These are phyloP conservation scores for Neurospora crassa DNA, from an alignment of 2,329 filamentous ascomycete genomes.

Conservation along the genomic window DNA sequence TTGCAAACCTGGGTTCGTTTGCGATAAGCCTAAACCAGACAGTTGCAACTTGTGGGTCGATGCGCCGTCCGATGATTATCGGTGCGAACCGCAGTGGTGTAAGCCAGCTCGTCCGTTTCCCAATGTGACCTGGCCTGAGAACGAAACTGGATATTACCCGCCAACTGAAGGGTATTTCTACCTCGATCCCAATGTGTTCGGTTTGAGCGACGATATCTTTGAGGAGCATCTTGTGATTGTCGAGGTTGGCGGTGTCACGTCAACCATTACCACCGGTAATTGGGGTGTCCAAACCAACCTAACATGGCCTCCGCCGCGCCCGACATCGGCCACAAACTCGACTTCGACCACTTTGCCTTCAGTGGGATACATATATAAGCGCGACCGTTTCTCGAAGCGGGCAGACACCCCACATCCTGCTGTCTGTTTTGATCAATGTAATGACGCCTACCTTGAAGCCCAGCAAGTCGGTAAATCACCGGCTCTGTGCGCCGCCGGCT, in stretches of 20 bases:
- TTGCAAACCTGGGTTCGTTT: constrained; percentile 42
- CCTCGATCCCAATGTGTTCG: constrained; percentile 52
- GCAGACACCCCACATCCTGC: too few species aligned
- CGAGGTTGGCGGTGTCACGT: constrained; percentile 27
- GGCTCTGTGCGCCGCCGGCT: not conserved
- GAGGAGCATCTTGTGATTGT: constrained; percentile 29
- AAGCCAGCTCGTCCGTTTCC: constrained; percentile 29
- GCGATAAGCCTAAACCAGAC: constrained; percentile 38
- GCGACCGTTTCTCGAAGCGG: too few species aligned
- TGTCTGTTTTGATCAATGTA: too few species aligned
- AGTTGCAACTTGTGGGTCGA: constrained; percentile 43
- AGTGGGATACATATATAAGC: not conserved
- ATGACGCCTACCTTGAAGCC: not conserved
- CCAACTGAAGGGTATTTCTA: constrained; percentile 51
- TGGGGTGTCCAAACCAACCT: constrained; percentile 42
- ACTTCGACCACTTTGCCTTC: constrained; percentile 7
- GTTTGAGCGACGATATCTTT: constrained; percentile 54
- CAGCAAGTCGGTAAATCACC: not conserved
- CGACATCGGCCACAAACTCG: constrained; percentile 7
- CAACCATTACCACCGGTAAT: constrained; percentile 43
- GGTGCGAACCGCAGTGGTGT: constrained; percentile 37
- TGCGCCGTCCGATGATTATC: constrained; percentile 34
- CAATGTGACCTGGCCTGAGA: constrained; percentile 32
- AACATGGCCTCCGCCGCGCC: constrained; percentile 28
- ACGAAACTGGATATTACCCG: constrained; percentile 41